These are phyloP conservation scores for Hypoxylon sp. DNA, from an alignment of 2,329 filamentous ascomycete genomes.

Conservation along the genomic window DNA sequence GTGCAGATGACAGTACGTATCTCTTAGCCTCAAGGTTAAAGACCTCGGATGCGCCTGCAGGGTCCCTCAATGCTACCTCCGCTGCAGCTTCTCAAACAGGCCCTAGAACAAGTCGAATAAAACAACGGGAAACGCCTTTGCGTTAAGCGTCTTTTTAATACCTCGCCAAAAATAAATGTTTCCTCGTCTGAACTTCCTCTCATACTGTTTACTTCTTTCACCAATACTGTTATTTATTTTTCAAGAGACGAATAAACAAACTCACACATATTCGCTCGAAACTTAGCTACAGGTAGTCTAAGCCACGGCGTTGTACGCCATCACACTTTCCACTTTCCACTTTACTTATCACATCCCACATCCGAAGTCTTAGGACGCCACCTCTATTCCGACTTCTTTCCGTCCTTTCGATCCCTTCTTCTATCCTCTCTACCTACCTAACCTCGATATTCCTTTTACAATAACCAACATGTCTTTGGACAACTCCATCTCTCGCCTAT, in stretches of 20 bases:
- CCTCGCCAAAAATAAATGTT: constrained; percentile 15
- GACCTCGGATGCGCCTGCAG: constrained; percentile 26
- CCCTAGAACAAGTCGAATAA: constrained; percentile 29
- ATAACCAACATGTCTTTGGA: constrained; percentile 39
- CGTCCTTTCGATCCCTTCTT: neutral
- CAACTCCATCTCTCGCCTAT: constrained; percentile 37
- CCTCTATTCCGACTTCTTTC: neutral
- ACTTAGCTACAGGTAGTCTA: constrained; percentile 6
- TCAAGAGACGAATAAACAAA: constrained; percentile 1
- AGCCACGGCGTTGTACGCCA: constrained; percentile 8
- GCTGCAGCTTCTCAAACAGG: constrained; percentile 41
- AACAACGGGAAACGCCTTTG: constrained; percentile 25
- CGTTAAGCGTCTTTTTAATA: constrained; percentile 26
- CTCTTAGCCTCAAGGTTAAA: constrained; percentile 35
- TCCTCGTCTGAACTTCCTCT: constrained; percentile 12
- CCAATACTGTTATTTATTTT: neutral
- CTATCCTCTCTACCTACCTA: neutral
- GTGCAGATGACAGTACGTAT: constrained; percentile 32
- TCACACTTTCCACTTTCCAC: constrained; percentile 5
- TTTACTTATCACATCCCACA: neutral
- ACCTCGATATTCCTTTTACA: neutral
- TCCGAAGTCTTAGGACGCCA: neutral
- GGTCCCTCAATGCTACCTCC: constrained; percentile 31
- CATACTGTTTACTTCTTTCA: constrained; percentile 1
- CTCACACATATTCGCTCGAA: neutral